These are phyloP conservation scores for Ambrosia artemisiifolia DNA, from an alignment of 129 eudicot species.

Conservation along the genomic window DNA sequence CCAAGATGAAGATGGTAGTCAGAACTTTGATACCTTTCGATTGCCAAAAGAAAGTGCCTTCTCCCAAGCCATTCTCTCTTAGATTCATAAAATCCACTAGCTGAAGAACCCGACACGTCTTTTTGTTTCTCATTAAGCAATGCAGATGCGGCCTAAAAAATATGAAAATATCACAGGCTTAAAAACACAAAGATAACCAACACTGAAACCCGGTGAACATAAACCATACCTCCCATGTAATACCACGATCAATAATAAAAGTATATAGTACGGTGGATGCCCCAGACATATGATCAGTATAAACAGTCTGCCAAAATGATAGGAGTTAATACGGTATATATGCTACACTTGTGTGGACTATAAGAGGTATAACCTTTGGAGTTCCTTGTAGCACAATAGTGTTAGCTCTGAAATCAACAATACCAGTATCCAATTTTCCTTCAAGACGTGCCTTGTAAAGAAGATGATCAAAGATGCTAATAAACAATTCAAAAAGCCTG, in stretches of 20 bases:
- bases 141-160: conserved; percentile 64
- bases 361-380: conserved; percentile 65
- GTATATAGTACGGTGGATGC: conserved; percentile 86
- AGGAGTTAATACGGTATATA: not conserved
- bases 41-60: conserved; percentile 79
- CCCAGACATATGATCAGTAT: conserved; percentile 86
- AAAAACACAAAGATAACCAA: conserved; percentile 4
- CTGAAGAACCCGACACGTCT: conserved; percentile 56
- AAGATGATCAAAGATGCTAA: conserved; percentile 82
- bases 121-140: conserved; percentile 82
- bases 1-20: no score
- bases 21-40: conserved; percentile 66
- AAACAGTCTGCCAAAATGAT: conserved; percentile 69
- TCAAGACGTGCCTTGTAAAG: conserved; percentile 82
- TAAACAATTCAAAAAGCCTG: conserved; percentile 95
- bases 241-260: conserved; percentile 87
- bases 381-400: conserved; percentile 70
- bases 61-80: conserved; percentile 98
- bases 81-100: conserved; percentile 87
- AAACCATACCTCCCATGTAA: conserved; percentile 82
- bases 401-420: conserved; percentile 89
- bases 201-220: conserved; percentile 1
- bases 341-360: not conserved
- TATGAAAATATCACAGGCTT: not conserved
- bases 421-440: conserved; percentile 91